Base-by-base conservation (phyloP, 2,329 filamentous ascomycete species). In the Fusarium secorum region DNA sequence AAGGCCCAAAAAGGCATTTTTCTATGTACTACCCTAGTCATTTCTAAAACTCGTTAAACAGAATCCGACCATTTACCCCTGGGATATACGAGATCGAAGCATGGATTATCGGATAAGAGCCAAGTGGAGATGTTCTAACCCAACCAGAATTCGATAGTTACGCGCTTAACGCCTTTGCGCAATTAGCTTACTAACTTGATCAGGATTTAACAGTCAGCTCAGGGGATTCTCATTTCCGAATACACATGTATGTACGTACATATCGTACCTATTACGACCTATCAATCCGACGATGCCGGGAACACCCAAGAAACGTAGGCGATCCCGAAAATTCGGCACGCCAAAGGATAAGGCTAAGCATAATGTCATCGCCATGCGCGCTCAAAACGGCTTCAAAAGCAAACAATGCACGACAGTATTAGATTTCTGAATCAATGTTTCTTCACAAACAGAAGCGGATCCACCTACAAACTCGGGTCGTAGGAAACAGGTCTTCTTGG, bases 1-100 rank as follows among this genome's bases (percentile, higher is more conserved):
- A 5, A 38, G 30, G 36, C 20, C 22, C 6, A 18, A 30, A 33
- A 41, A 7, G 15, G 41, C 10, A 42, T 28, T 17, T 39, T 52
- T 15, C 11, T 17, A 3, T 8, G 0, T 17, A 5, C 6, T 11
- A 11, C 9, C 42, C 24, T 10, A 11, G 24, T 3, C 3, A 45
- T 8, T 45, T 28, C 4, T 15, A 9, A 28, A 45, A 45, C 42
- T n/a, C 18, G 0, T n/a, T 5, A 15, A 10, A 28, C 9, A n/a
- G 9, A 28, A 45, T 4, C 20, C 6, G 18, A 28, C 5, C 9
- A 0, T 10, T 45, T 45, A 8, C 5, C 13, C 24, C 42, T 0
- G 4, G 9, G 4, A 2, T 20, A 20, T 45, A 45, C 24, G 18
- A 28, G 24, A 45, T 28, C 9, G 42, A 28, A 28, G 42, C 42